These are phyloP conservation scores for Chalaropsis thielavioides DNA, from an alignment of 2,329 filamentous ascomycete species.

Conservation along the genomic window DNA sequence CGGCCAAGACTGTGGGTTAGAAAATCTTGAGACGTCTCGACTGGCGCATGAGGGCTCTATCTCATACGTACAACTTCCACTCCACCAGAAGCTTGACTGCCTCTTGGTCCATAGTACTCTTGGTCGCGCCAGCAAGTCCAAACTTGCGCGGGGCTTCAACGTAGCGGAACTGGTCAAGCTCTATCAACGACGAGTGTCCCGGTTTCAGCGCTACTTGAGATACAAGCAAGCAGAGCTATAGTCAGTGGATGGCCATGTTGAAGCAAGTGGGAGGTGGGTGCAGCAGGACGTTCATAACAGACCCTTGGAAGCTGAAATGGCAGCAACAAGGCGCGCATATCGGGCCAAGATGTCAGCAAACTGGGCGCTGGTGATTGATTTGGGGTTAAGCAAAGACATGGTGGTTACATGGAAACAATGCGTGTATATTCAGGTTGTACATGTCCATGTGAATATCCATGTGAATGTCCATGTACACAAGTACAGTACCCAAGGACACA, in stretches of 20 bases:
- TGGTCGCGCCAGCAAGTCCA: constrained; percentile 21
- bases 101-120: constrained; percentile 35
- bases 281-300: neutral
- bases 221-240: neutral
- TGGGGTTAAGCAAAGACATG: neutral
- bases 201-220: constrained; percentile 28
- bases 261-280: neutral
- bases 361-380: constrained; percentile 6
- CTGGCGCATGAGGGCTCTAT: neutral
- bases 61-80: constrained; percentile 51
- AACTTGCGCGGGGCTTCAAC: constrained; percentile 36
- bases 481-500: no score
- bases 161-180: constrained; percentile 49
- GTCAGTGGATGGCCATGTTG: neutral
- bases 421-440: no score
- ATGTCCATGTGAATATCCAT: no score
- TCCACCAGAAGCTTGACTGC: constrained; percentile 48
- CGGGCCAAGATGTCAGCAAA: constrained; percentile 10
- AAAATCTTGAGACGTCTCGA: neutral
- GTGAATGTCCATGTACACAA: no score
- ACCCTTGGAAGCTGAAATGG: constrained; percentile 14
- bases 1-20: neutral
- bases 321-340: constrained; percentile 8
- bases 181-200: constrained; percentile 36
- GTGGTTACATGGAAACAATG: neutral